phyloP scores from a whole-genome alignment of 129 eudicot species.

The Chrysanthemum makinoi region DNA sequence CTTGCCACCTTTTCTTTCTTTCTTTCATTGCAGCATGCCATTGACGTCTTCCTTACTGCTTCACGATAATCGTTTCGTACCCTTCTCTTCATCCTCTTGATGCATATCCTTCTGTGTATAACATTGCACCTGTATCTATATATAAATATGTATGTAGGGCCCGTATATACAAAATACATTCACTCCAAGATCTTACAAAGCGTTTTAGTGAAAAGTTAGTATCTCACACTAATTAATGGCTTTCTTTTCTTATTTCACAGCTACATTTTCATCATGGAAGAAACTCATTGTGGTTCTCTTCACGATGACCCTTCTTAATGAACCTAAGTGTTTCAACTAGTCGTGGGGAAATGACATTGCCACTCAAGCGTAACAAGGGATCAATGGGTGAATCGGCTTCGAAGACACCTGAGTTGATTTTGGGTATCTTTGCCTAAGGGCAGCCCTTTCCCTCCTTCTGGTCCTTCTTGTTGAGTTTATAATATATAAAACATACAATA shows the following conservation, averaged over 20 bases:
- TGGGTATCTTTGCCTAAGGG: constrained; percentile 43
- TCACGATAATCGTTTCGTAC: neutral
- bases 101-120: neutral
- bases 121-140: neutral
- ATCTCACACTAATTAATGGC: constrained; percentile 14
- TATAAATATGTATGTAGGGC: neutral
- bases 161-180: neutral
- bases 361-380: constrained; percentile 3
- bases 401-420: constrained; percentile 18
- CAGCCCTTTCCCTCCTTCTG: constrained; percentile 51
- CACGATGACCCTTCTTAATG: constrained; percentile 25
- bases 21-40: neutral
- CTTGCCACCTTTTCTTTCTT: neutral
- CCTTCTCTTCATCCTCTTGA: constrained; percentile 18
- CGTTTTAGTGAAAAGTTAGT: neutral
- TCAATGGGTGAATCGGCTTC: constrained; percentile 15
- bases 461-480: no score
- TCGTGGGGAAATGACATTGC: constrained; percentile 22
- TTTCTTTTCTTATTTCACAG: constrained; percentile 24
- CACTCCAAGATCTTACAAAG: neutral
- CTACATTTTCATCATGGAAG: constrained; percentile 23
- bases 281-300: constrained; percentile 23
- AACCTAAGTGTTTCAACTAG: constrained; percentile 30
- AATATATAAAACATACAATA: no score
- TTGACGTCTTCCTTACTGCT: constrained; percentile 3